phyloP scores from a whole-genome alignment of 139 green algal species.

The Picochlorum sp. region DNA sequence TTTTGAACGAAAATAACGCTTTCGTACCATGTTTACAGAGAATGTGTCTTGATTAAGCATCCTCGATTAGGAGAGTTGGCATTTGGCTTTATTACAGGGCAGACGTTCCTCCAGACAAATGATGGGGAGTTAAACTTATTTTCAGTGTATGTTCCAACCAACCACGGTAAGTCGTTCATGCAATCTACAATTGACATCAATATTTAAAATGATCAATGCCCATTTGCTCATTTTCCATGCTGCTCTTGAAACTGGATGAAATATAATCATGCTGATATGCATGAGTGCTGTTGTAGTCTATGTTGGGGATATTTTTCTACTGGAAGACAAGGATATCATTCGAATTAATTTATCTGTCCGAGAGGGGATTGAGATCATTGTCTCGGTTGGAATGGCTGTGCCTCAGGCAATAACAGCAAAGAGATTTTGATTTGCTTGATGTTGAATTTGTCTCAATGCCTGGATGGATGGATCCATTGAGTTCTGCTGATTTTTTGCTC shows the following conservation, averaged over 20 bases:
- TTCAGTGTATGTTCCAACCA: constrained; percentile 84
- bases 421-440: not conserved
- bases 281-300: constrained; percentile 36
- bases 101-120: constrained; percentile 51
- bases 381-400: constrained; percentile 59
- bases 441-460: too few species aligned
- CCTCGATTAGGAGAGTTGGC: constrained; percentile 77
- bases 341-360: constrained; percentile 75
- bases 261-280: too few species aligned
- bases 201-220: not conserved
- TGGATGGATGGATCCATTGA: too few species aligned
- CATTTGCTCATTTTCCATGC: not conserved
- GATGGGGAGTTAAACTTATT: constrained; percentile 35
- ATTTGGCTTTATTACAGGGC: constrained; percentile 86
- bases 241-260: not conserved
- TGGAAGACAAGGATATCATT: constrained; percentile 76
- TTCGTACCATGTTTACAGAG: constrained; percentile 31
- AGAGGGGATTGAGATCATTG: constrained; percentile 71
- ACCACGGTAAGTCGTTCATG: constrained; percentile 59
- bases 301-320: constrained; percentile 81
- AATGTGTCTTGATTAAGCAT: constrained; percentile 85
- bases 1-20: too few species aligned
- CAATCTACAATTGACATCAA: not conserved
- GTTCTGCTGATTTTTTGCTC: too few species aligned
- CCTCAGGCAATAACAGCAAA: constrained; percentile 9